Evolutionary conservation across 345 rosid species (phyloP), one percentile per base, ranked within the genome.

Genomic region (Camelina neglecta): DNA sequence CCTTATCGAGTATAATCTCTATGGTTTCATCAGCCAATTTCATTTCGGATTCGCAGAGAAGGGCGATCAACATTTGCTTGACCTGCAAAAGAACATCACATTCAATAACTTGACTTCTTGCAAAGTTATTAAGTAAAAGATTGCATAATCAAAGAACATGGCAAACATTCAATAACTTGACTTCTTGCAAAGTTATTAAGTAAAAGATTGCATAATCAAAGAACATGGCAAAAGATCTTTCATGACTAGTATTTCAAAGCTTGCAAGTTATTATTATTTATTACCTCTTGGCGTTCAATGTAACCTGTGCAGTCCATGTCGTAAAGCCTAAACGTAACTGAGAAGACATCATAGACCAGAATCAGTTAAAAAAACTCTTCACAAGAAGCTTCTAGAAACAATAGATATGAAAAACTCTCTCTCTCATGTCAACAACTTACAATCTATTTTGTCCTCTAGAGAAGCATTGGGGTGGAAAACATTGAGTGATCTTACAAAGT

Each of bases 51-150:
- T 96, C 98, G 45, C 97, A 84, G 38, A 96, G 90, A 72, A 96
- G 97, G 16, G 97, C 99, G 82, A 96, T 91, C 80, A 96, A 64
- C 99, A 96, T 96, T 81, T 93, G 97, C 81, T 93, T 96, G 16
- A 96, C 98, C 97, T 94, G 92, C 77, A 82, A 79, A 81, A 79
- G 1, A 35, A 4, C 1, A 47, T 26, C 38, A 47, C 35, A 71
- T 36, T 48, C 45, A 62, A 35, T 39, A 3, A 44, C 62, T 8
- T 29, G 15, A 44, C 11, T 51, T 33, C 39, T 50, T 29, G 68
- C 38, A 61, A 47, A 3, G 13, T 11, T 55, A 18, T 18, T 18
- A 18, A 18, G 18, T 18, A 18, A 18, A 18, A 18, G 18, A 18
- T 18, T 18, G 18, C 18, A 18, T 18, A 18, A 18, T 18, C 18